Evolutionary conservation across 106 monocot species (phyloP), one percentile per base, ranked within the genome.

Genomic region (Dioscorea zingiberensis): DNA sequence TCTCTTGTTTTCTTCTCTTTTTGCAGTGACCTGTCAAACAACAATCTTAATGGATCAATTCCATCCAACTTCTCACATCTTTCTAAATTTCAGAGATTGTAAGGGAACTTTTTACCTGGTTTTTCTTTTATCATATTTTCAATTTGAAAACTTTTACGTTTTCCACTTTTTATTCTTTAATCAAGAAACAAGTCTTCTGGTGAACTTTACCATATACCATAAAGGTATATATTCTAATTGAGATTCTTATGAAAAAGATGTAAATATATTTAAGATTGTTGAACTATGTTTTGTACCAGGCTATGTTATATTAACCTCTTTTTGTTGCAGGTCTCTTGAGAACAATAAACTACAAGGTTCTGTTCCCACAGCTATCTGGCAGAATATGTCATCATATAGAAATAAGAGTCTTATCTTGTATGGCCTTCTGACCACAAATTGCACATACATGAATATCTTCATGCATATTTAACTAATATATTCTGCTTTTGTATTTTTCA

Each of bases 321-420:
- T 44, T 23, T 57, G 54, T 67, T 80, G 7, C 81, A 91, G 91
- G 78, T 86, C 81, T 24, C 73, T 91, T 30, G 28, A 79, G 45
- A 78, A 84, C 70, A 91, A 91, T 68, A 45, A 13, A 10, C 62
- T 91, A 0, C 60, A 25, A 67, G 91, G 91, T 54, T 66, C 84
- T 46, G 77, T 91, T 72, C 81, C 91, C 28, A 71, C 77, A 0
- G 69, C 62, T 38, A 76, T 87, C 51, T 84, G 87, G 91, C 29
- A 78, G 64, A 77, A 79, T 57, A 72, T 69, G 25, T 68, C 58
- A 62, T 77, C 72, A 57, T n/a, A 27, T 48, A 65, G 54, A 69
- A 92, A 87, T 68, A 46, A 47, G 48, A 84, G 51, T 61, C 64
- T 87, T 66, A 61, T 79, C 67, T 69, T 92, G 91, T 92, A 92